Conservation (phyloP, 192 early-diverging fungal species). For the Coemansia sp. region DNA sequence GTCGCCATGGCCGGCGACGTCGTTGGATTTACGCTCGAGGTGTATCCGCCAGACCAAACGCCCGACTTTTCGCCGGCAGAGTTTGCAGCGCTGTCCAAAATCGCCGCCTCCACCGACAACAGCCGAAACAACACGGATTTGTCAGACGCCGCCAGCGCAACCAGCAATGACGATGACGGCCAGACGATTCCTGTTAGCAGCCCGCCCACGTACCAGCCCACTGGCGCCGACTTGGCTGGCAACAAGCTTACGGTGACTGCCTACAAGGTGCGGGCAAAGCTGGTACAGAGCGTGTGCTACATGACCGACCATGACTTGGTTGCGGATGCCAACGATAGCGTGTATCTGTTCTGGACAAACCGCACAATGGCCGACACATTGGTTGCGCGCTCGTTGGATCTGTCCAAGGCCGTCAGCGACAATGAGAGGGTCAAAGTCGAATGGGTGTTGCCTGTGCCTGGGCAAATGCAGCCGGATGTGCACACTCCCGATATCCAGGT, state of each 20-base stretch:
- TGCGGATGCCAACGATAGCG: conserved; percentile 11
- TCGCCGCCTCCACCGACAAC: background rate
- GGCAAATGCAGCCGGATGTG: conserved; percentile 11
- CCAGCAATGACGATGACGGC: background rate
- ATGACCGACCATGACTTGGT: conserved; percentile 20
- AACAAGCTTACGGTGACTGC: conserved; percentile 4
- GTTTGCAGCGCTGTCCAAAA: conserved; percentile 6
- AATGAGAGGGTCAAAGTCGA: background rate
- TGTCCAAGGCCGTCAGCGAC: background rate
- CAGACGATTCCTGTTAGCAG: background rate
- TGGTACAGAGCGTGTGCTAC: conserved; percentile 26
- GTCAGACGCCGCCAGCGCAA: background rate
- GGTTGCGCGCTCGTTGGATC: background rate
- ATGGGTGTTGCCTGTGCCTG: conserved; percentile 15
- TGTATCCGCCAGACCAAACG: conserved; percentile 7
- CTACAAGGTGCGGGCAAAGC: conserved; percentile 25
- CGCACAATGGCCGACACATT: conserved; percentile 9
- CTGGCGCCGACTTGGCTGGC: background rate
- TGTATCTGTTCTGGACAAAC: conserved; percentile 34
- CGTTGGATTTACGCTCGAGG: conserved; percentile 7
- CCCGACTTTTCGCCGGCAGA: conserved; percentile 6
- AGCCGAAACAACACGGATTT: background rate
- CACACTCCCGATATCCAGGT: conserved; percentile 17
- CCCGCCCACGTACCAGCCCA: conserved; percentile 3
- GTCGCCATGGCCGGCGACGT: conserved; percentile 11